Evolutionary conservation across 179 eudicot genomes (phyloP), one percentile per base, ranked within the genome.

Genomic region (Silene noctiflora): DNA sequence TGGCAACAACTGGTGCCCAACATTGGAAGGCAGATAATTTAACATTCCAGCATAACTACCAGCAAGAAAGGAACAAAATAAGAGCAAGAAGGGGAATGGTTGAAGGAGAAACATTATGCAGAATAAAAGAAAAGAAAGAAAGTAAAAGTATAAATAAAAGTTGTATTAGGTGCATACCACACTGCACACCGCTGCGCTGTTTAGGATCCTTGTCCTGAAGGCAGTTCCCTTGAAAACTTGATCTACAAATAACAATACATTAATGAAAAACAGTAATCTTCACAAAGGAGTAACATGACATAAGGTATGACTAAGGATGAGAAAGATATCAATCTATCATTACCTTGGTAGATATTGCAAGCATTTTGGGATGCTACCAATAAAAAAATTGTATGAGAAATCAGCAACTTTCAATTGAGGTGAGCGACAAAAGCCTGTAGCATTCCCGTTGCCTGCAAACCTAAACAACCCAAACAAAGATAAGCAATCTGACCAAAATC

Each of bases 211-310:
- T 88, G 67, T 83, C 86, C 16, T 88, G 80, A 76, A 93, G 91
- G 87, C 99, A 95, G 75, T 95, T 95, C 71, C 98, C 97, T 78
- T 80, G 90, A 83, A 95, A 95, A 85, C 92, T 93, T 35, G 83
- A 69, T 79, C 99, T 95, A 84, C 74, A 82, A 35, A 64, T 25
- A 65, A 69, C 71, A 14, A 16, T 39, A 59, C 48, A 61, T 12
- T 25, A 46, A 21, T 1, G 64, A 14, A 59, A 51, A 25, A 55
- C 74, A 81, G 27, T 63, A 31, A 4, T 25, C 11, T 74, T 20
- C 61, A 62, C 58, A 4, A 33, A 77, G 42, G 6, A 51, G 24
- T 48, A 22, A 59, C 8, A 17, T 13, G 29, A 14, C 51, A 2
- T 77, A 62, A 70, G 24, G 53, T 33, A 62, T 14, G 25, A 19